Base-by-base conservation (phyloP, 352 stramenopile genomes). In the Phytophthora litchii region DNA sequence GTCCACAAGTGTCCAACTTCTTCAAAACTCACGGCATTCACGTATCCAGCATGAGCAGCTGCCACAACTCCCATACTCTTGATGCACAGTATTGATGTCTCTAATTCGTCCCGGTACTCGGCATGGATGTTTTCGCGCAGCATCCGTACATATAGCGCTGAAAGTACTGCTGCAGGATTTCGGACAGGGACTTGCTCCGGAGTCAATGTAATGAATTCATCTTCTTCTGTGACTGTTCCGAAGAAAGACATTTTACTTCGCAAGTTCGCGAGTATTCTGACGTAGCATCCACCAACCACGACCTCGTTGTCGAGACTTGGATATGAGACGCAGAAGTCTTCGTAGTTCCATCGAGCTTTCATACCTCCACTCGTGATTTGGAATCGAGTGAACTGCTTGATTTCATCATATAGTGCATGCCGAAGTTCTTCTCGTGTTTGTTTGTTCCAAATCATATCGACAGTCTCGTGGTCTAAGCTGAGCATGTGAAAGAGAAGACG, bases 401-500 rank as follows among this genome's bases (percentile, higher is more conserved):
- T 91, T 58, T 93, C 89, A 17, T 70, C 50, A 17, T 94, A 76
- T 27, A 99, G 69, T 21, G 88, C 81, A 40, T 68, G 78, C 8
- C 88, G 86, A 37, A 99, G 78, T 56, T 98, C 94, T 7, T 83
- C 76, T 19, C 95, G 74, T 1, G 93, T 98, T 49, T 83, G 66
- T 21, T 88, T 73, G 60, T 94, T 98, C 96, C 96, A 99, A 54
- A 98, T 94, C 44, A 98, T 69, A 57, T 98, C 91, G 6, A 97
- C 81, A 2, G 86, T 69, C 42, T 93, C 75, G 62, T 98, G 94
- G 48, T 98, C 92, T 51, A 95, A 66, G n/a, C 75, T 85, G 4
- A 98, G 75, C 60, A 97, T 91, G 70, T 97, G 90, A 67, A 99
- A 99, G 27, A 99, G 78, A 7, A 98, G 72, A n/a, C 85, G 75